Evolutionary conservation across 495 filamentous ascomycete species (phyloP).

Genomic region (Penicillium canariense): DNA sequence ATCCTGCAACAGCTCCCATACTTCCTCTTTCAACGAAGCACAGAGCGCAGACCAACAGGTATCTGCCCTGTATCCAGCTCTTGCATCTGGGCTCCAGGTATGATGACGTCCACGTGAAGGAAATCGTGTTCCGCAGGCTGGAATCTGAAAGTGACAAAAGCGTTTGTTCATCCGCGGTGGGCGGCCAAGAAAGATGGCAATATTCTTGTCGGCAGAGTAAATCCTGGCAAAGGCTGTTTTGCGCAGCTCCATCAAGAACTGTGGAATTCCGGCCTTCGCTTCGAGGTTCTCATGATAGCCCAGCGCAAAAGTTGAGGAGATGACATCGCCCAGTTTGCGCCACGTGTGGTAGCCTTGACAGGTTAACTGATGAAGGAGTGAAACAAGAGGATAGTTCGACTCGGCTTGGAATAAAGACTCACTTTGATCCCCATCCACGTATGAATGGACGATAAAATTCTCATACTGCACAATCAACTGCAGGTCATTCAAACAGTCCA

Average conservation of each 20-base stretch:
- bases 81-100: conserved; percentile 22
- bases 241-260: conserved; percentile 37
- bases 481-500: conserved; percentile 46
- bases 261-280: conserved; percentile 24
- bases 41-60: conserved; percentile 42
- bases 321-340: conserved; percentile 43
- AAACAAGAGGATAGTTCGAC: background rate
- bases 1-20: conserved; percentile 38
- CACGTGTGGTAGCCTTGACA: conserved; percentile 42
- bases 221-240: conserved; percentile 39
- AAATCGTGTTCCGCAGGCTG: conserved; percentile 11
- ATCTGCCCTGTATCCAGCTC: conserved; percentile 34
- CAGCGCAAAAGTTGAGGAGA: conserved; percentile 42
- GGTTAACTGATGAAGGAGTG: background rate
- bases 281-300: conserved; percentile 45
- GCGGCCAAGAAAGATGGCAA: conserved; percentile 45
- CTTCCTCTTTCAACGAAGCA: conserved; percentile 39
- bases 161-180: conserved; percentile 42
- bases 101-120: background rate
- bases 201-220: conserved; percentile 47
- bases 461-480: conserved; percentile 45
- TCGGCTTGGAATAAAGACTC: background rate
- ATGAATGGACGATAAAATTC: conserved; percentile 45
- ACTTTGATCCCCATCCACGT: conserved; percentile 48
- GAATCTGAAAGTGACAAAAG: conserved; percentile 42